Conservation (phyloP, 108 stramenopile species). For the Cyclotella baltica region DNA sequence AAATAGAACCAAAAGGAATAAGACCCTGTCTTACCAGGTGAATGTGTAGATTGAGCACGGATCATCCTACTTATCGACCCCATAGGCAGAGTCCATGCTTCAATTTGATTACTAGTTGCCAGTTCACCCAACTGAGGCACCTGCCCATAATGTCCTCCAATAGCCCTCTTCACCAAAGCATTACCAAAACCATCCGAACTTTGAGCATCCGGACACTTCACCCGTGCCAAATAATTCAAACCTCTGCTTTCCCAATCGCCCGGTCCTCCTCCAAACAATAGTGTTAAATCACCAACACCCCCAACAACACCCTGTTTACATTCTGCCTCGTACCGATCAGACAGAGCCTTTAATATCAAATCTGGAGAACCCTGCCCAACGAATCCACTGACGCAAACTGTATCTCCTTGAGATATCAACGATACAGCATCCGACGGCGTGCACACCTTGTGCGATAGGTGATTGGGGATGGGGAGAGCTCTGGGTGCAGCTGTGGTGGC, state of each 20-base stretch:
- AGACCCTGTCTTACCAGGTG: conserved; percentile 51
- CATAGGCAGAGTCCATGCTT: conserved; percentile 84
- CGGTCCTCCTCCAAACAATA: conserved; percentile 82
- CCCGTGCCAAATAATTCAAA: conserved; percentile 72
- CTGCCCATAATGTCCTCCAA: conserved; percentile 83
- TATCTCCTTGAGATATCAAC: conserved; percentile 52
- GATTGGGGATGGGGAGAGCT: conserved; percentile 27
- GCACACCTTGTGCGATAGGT: conserved; percentile 47
- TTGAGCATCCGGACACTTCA: conserved; percentile 5
- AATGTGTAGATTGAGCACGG: conserved; percentile 76
- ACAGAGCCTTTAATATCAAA: conserved; percentile 61
- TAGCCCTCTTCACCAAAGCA: conserved; percentile 66
- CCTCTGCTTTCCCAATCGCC: conserved; percentile 72
- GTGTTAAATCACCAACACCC: conserved; percentile 61
- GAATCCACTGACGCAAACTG: conserved; percentile 73
- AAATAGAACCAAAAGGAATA: too few species aligned
- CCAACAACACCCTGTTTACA: conserved; percentile 20
- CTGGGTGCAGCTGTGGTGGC: neutral
- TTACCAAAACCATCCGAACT: conserved; percentile 41
- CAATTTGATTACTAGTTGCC: conserved; percentile 66
- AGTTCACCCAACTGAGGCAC: conserved; percentile 69
- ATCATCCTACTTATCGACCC: conserved; percentile 84
- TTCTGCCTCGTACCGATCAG: conserved; percentile 62
- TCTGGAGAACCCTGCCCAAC: conserved; percentile 76
- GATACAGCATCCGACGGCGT: conserved; percentile 55